A percentile compares a stretch with the other conserved stretches of the same genome.
Conservation (phyloP, 2,329 filamentous ascomycete species). For the Cephalotrichum gorgonifer region DNA sequence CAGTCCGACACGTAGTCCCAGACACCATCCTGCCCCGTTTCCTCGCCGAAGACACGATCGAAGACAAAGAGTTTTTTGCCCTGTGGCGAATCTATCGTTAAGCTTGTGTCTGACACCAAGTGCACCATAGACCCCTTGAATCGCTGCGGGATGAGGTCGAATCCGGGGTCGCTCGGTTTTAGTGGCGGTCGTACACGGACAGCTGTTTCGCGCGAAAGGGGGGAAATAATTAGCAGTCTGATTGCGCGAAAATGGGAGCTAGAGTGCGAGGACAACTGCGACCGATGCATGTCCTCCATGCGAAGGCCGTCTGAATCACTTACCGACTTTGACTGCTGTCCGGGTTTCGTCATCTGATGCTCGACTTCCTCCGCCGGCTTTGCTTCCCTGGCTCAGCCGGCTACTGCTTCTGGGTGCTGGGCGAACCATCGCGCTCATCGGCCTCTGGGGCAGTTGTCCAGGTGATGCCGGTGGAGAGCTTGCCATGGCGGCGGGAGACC, state of each 20-base stretch:
- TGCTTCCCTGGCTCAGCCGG: conserved; percentile 76
- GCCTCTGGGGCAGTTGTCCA: conserved; percentile 49
- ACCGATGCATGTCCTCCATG: no score
- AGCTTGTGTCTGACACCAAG: conserved; percentile 71
- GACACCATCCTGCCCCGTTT: conserved; percentile 75
- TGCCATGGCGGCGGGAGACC: conserved; percentile 38
- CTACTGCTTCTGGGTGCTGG: conserved; percentile 66
- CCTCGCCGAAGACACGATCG: conserved; percentile 82
- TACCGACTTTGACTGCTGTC: conserved; percentile 94
- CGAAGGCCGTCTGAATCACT: background rate
- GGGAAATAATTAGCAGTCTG: background rate
- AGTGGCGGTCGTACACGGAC: conserved; percentile 88
- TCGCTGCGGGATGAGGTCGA: conserved; percentile 86
- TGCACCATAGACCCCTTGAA: conserved; percentile 92
- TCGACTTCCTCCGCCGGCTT: conserved; percentile 64
- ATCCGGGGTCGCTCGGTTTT: conserved; percentile 76
- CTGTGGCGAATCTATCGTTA: conserved; percentile 83
- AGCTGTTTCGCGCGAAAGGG: conserved; percentile 37
- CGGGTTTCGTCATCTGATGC: conserved; percentile 83
- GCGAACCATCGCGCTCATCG: conserved; percentile 72
- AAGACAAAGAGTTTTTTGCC: conserved; percentile 95
- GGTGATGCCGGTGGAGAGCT: conserved; percentile 62
- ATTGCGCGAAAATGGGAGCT: background rate
- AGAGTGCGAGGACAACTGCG: background rate
- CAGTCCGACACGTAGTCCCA: conserved; percentile 94